A percentile compares a stretch with the other conserved stretches of the same genome.
Evolutionary conservation across 2,329 filamentous ascomycete genomes (phyloP).

Genomic region (Exophiala dermatitidis): DNA sequence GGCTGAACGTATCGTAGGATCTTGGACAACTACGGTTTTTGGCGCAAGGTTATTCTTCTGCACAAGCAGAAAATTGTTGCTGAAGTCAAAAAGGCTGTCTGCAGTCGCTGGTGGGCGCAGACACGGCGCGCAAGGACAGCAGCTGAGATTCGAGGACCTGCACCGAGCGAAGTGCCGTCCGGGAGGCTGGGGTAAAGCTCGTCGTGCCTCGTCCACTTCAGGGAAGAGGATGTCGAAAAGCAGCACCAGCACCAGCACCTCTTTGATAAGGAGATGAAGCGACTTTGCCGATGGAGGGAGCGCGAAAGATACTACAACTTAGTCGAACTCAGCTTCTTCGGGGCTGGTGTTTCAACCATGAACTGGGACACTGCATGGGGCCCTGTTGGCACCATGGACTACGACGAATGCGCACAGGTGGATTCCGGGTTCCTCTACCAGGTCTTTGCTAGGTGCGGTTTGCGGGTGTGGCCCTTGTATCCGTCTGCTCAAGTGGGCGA

Average conservation of each 20-base stretch:
- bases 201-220: neutral
- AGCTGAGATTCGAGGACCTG: no score
- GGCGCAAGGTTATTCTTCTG: no score
- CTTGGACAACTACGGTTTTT: neutral
- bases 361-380: slow-evolving; percentile 12
- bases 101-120: no score
- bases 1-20: neutral
- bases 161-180: no score
- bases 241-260: no score
- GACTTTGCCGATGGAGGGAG: slow-evolving; percentile 1
- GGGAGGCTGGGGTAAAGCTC: no score
- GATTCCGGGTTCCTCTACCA: neutral
- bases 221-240: neutral
- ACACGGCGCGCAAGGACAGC: no score
- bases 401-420: neutral
- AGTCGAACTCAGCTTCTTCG: neutral
- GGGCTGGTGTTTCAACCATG: slow-evolving; percentile 20
- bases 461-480: neutral
- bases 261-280: no score
- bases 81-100: no score
- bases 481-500: neutral
- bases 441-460: no score
- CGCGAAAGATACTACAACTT: neutral
- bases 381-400: neutral
- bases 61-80: no score